These are phyloP conservation scores for Lecanicillium sp. DNA, from an alignment of 2,329 filamentous ascomycete species.

Conservation along the genomic window DNA sequence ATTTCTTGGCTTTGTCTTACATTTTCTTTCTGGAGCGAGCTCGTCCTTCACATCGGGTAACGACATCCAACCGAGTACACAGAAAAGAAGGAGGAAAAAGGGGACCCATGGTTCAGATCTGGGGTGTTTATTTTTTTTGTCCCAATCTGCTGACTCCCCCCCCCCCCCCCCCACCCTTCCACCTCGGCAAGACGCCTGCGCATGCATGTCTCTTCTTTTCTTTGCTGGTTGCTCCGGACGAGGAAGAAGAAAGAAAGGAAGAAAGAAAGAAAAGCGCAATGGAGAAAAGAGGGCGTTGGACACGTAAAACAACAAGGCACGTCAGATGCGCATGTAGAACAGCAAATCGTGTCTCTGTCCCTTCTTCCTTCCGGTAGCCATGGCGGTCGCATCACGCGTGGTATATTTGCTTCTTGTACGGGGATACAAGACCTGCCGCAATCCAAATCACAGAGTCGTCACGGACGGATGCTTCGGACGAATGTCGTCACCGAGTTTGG, in stretches of 20 bases:
- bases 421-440: too few species aligned
- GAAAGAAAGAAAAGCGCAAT: not conserved
- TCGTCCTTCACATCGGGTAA: too few species aligned
- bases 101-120: not conserved
- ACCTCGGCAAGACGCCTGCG: not conserved
- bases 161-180: not conserved
- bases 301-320: too few species aligned
- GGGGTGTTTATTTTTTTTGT: not conserved
- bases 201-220: too few species aligned
- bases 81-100: not conserved
- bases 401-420: conserved; percentile 2
- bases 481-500: conserved; percentile 37
- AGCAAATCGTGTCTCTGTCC: not conserved
- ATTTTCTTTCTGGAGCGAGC: too few species aligned
- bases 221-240: too few species aligned
- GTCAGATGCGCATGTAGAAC: not conserved
- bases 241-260: not conserved
- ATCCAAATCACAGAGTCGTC: not conserved
- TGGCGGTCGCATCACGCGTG: not conserved
- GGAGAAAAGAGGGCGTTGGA: too few species aligned
- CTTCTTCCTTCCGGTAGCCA: too few species aligned
- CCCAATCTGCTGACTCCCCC: not conserved
- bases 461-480: not conserved
- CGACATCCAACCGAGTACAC: too few species aligned
- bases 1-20: too few species aligned